These are phyloP conservation scores for Nakaseomyces glabratus DNA, from an alignment of 1,139 yeast species.

Conservation along the genomic window DNA sequence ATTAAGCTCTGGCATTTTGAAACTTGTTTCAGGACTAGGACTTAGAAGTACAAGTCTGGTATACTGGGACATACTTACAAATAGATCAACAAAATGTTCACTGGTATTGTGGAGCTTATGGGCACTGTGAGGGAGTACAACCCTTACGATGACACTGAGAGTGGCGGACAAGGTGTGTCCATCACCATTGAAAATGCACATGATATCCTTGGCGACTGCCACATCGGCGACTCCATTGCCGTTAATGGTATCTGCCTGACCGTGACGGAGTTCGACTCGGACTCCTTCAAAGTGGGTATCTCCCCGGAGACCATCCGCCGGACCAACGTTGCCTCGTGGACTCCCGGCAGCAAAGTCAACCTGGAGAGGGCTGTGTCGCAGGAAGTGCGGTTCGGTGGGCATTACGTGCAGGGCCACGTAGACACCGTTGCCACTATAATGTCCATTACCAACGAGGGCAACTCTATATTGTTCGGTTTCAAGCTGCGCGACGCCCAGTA, in stretches of 20 bases:
- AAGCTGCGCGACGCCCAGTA: conserved; percentile 52
- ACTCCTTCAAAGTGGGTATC: conserved; percentile 75
- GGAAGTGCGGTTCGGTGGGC: conserved; percentile 90
- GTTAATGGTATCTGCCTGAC: conserved; percentile 88
- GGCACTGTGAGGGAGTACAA: conserved; percentile 40
- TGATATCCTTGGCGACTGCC: conserved; percentile 64
- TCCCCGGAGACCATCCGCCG: conserved; percentile 88
- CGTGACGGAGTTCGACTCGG: conserved; percentile 64
- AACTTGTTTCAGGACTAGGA: too few species aligned
- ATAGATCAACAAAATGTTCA: conserved; percentile 55
- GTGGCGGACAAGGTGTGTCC: conserved; percentile 78
- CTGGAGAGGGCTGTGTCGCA: conserved; percentile 79
- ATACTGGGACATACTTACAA: too few species aligned
- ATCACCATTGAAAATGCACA: conserved; percentile 56
- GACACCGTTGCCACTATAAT: conserved; percentile 76
- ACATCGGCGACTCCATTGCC: conserved; percentile 86
- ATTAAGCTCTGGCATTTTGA: too few species aligned
- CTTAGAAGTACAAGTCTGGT: too few species aligned
- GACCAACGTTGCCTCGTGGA: conserved; percentile 55
- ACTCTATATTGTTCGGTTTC: conserved; percentile 71
- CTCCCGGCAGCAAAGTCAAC: conserved; percentile 56
- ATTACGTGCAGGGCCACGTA: conserved; percentile 94
- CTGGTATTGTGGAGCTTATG: conserved; percentile 83
- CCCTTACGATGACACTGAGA: conserved; percentile 41
- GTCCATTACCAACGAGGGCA: conserved; percentile 51